Base-by-base conservation (phyloP, 164 flowering plant genomes). In the Piper betle region DNA sequence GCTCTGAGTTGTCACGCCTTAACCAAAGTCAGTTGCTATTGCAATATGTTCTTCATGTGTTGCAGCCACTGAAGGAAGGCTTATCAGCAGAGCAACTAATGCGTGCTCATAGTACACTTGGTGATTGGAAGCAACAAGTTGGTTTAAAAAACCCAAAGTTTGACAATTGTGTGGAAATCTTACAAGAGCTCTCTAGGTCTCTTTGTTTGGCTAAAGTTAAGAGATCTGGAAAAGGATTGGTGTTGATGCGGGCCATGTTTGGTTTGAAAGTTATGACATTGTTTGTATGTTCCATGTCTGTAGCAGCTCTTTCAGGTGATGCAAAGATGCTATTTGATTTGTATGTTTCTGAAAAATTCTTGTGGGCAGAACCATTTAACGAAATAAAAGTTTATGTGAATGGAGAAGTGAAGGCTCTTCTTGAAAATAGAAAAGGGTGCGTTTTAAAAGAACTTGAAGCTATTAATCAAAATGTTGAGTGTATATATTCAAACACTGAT, bases 221-320 rank as follows among this genome's bases (percentile, higher is more conserved):
- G 69, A 85, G 80, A 69, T 85, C 93, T 3, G 73, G 82, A 48
- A 88, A 86, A 66, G 99, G 87, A 18, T 85, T 83, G 70, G 83
- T 90, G 43, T 66, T 93, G 75, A 81, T 93, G 88, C 85, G 74
- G 2, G 97, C 96, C 10, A 74, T 93, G 83, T 84, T 85, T 58
- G 99, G 95, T 55, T 84, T 90, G 17, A 88, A 77, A 74, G 87
- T 83, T 50, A 63, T 59, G 42, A 85, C 91, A 1, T 63, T 85
- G 41, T 85, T 85, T 68, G 65, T 90, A 2, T 88, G 91, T 59
- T 71, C 84, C 38, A 75, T 82, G 12, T 86, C 85, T 65, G 70
- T 77, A 46, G 79, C 86, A 46, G 82, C 81, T 4, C 84, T 89
- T 68, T 77, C 81, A 3, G 85, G 90, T 39, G 81, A 90, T 12